Conservation (phyloP, 768 basidiomycete genomes). For the Botryobasidium botryosum region DNA sequence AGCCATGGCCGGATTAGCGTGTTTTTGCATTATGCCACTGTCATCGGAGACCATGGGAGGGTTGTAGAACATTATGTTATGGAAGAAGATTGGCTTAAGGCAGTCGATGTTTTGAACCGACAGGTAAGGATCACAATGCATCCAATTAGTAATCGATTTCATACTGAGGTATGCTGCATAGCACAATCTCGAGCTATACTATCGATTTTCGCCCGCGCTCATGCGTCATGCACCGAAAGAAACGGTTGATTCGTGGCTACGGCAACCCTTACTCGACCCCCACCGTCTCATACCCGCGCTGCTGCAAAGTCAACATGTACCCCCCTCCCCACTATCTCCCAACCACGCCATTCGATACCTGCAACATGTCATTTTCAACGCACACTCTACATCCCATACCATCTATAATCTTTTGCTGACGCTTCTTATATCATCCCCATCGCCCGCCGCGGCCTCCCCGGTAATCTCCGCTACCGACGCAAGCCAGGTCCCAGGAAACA, state of each 20-base stretch:
- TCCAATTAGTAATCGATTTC: neutral
- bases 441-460: slow-evolving; percentile 20
- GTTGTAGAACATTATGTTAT: slow-evolving; percentile 86
- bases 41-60: slow-evolving; percentile 63
- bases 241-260: slow-evolving; percentile 84
- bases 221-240: slow-evolving; percentile 76
- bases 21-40: slow-evolving; percentile 74
- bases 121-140: slow-evolving; percentile 37
- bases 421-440: slow-evolving; percentile 49
- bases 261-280: slow-evolving; percentile 63
- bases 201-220: slow-evolving; percentile 78
- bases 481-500: too few species aligned
- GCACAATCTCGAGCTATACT: slow-evolving; percentile 79
- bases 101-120: slow-evolving; percentile 75
- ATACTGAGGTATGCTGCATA: slow-evolving; percentile 20
- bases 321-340: slow-evolving; percentile 51
- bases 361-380: slow-evolving; percentile 66
- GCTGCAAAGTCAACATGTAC: slow-evolving; percentile 57
- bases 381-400: slow-evolving; percentile 62
- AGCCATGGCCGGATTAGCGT: slow-evolving; percentile 87
- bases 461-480: slow-evolving; percentile 18
- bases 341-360: slow-evolving; percentile 88
- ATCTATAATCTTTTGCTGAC: slow-evolving; percentile 91
- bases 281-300: slow-evolving; percentile 78
- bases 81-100: slow-evolving; percentile 83